Evolutionary conservation across 306 rosid species (phyloP), one percentile per base, ranked within the genome.

Genomic region (Cicer yamashitae): DNA sequence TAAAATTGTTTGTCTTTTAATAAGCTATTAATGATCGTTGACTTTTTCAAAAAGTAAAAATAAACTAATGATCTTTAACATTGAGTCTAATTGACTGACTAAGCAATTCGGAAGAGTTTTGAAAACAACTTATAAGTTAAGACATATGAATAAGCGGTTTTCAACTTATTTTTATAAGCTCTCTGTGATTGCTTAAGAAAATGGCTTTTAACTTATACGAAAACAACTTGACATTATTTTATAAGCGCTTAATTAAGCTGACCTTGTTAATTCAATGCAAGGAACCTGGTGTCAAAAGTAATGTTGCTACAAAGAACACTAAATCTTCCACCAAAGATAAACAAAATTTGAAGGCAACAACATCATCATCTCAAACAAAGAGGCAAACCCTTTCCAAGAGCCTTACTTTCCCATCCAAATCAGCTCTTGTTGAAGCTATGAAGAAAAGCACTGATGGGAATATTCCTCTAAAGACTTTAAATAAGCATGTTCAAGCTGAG

Each of bases 341-440:
- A 62, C 76, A 83, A 63, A 88, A 43, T 72, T 56, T 71, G 84
- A 89, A 84, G 73, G 79, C 81, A 18, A 14, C 84, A 43, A 70
- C 78, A 20, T 82, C 79, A 14, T 22, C 82, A 58, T 64, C 90
- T 79, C 87, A 84, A 22, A 85, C 63, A 68, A 90, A 79, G 17
- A 81, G 83, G 76, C 78, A 77, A 70, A 54, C 67, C 39, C 85
- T 90, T 70, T 87, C 96, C 67, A 96, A 90, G 82, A 94, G 96
- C 78, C 86, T 89, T 67, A 85, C 96, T 20, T 88, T 92, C 74
- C 96, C 97, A 9, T 46, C 90, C n/a, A 91, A 82, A 83, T 75
- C 88, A 73, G 75, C 81, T 75, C 57, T 66, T 70, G 82, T 74
- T 17, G 94, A 88, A 54, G 77, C 72, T 59, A 74, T 87, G 86